Conservation (phyloP, 345 rosid species). For the Psidium guajava region DNA sequence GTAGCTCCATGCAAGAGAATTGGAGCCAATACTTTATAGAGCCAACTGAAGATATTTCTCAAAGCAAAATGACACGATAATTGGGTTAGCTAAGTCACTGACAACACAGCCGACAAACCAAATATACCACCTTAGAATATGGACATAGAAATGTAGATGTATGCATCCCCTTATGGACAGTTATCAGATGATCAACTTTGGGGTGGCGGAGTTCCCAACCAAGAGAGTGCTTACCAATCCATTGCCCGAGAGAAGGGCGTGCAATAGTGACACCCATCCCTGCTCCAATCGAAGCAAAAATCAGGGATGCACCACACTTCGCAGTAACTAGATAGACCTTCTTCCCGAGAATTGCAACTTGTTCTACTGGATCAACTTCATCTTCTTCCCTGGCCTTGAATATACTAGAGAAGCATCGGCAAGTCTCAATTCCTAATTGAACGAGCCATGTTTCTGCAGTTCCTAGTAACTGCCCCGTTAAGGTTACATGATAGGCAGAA, state of each 20-base stretch:
- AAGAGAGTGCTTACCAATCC: constrained; percentile 8
- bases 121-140: not conserved
- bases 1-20: not conserved
- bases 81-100: constrained; percentile 79
- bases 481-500: constrained; percentile 1
- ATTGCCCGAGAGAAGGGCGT: constrained; percentile 77
- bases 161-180: no score
- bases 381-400: constrained; percentile 29
- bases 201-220: not conserved
- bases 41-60: constrained; percentile 28
- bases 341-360: constrained; percentile 59
- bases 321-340: constrained; percentile 54
- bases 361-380: constrained; percentile 21
- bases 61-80: constrained; percentile 46
- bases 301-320: constrained; percentile 62
- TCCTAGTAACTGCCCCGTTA: constrained; percentile 71
- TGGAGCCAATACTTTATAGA: not conserved
- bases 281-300: constrained; percentile 87
- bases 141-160: not conserved
- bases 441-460: constrained; percentile 79
- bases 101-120: constrained; percentile 51
- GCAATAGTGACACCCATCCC: constrained; percentile 63
- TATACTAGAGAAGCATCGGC: constrained; percentile 30
- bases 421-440: constrained; percentile 75
- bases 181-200: no score